Base-by-base conservation (phyloP, 2,329 filamentous ascomycete genomes). In the Xylariaceae sp. region DNA sequence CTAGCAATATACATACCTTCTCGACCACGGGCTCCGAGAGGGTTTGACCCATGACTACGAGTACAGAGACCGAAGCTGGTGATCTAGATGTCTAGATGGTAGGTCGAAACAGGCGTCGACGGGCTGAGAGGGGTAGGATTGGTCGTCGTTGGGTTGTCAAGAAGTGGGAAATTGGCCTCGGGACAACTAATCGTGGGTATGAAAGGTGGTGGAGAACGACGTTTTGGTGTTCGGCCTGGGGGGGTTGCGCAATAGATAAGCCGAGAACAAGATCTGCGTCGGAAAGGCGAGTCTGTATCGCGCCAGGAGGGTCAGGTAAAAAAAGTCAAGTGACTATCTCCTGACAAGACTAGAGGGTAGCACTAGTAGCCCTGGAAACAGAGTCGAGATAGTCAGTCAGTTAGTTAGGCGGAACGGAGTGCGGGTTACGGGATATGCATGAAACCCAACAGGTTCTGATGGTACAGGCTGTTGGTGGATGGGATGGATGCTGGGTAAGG, bases 1-100 rank as follows among this genome's bases (percentile, higher is more conserved):
- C 55, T 30, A 30, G 23, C 23, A 30, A 30, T 11, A n/a, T 62
- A n/a, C 84, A 75, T 84, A 99, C 94, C 92, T 99, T 99, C 75
- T 97, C 94, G 76, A 96, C 89, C 73, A 99, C 92, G 72, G 94
- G 94, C 83, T 99, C 94, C 73, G 93, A 97, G 74, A 99, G 88
- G 77, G 94, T 99, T 83, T 99, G 94, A 85, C 94, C 94, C 94
- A 99, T 99, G 78, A 74, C 75, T 73, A 74, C 39, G 78, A 74
- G 75, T 73, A 74, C 39, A 47, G 68, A 69, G 66, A 69, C 63
- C 52, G 60, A 44, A 54, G 52, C 59, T 60, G 66, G 66, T 70
- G 65, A 35, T 67, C 65, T 62, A 67, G 60, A 66, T 66, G 7
- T 42, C 11, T 30, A 30, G 62, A 62, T 62, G 63, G 56, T 63